Evolutionary conservation across 768 basidiomycete species (phyloP), one percentile per base, ranked within the genome.

Genomic region (Podaxis sp.): DNA sequence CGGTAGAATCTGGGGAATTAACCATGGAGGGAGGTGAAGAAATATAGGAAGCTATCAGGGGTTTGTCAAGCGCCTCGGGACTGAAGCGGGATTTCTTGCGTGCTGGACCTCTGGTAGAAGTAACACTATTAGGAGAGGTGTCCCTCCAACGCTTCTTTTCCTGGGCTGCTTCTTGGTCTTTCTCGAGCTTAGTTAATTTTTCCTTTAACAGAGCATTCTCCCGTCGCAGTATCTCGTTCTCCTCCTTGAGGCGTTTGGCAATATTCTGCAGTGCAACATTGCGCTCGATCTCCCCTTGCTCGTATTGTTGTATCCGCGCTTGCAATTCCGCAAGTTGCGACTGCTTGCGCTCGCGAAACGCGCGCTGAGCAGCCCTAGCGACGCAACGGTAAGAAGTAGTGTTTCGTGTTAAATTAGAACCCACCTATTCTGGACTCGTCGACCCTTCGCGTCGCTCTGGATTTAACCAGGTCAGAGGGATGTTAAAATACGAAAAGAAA

Each of bases 261-360:
- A 92, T 84, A 58, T 82, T 86, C 74, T 95, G 93, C 22, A 95
- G 78, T 52, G 91, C 90, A 55, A 95, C 85, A 69, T 90, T 93
- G 61, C 92, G 87, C 72, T 95, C 90, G 28, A 93, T 87, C 71
- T 95, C 93, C n/a, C 93, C 93, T 71, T 92, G 90, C 72, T 95
- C 93, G 68, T 93, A 95, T 19, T 85, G 84, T 65, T 90, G 87
- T 56, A 95, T 80, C 52, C 92, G 90, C 55, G 92, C 89, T 75
- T 95, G 93, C 39, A 95, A 83, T 65, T 94, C 93, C 8, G 90
- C 87, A 39, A 95, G 87, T 69, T 94, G 93, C 3, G 89, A 87
- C 71, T 95, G 92, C 75, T 92, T 95, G 64, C 93, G 85, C 70
- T 95, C 93, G 53, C 93, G 84, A 75, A 95, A 95, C 12, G 93